phyloP scores from a whole-genome alignment of 352 stramenopile genomes.

The Blastocystis sp. region DNA sequence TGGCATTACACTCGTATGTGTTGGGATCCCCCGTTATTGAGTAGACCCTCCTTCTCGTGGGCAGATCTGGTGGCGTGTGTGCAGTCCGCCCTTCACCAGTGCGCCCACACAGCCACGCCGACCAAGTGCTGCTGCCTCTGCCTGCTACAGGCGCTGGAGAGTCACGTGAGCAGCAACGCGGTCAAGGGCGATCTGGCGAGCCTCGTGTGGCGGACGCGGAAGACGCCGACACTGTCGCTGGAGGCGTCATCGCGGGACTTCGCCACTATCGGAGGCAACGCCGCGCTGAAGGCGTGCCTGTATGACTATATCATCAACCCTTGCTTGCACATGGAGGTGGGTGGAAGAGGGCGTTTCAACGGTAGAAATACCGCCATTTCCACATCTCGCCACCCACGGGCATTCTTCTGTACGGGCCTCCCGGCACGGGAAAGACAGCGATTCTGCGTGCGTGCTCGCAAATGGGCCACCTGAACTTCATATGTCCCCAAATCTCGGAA shows the following conservation, averaged over 20 bases:
- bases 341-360: not conserved
- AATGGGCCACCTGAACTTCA: slow-evolving; percentile 57
- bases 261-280: slow-evolving; percentile 30
- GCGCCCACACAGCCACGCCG: not conserved
- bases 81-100: not conserved
- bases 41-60: slow-evolving; percentile 58
- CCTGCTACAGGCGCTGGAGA: slow-evolving; percentile 24
- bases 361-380: slow-evolving; percentile 18
- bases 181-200: not conserved
- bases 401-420: slow-evolving; percentile 48
- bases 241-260: not conserved
- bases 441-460: slow-evolving; percentile 41
- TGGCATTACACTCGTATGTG: not conserved
- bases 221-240: not conserved
- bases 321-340: slow-evolving; percentile 36
- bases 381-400: slow-evolving; percentile 18
- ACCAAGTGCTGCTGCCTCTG: not conserved
- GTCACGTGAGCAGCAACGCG: slow-evolving; percentile 1
- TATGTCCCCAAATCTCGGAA: slow-evolving; percentile 47
- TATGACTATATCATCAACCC: slow-evolving; percentile 32
- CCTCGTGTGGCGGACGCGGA: too few species aligned
- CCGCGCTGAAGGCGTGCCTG: not conserved
- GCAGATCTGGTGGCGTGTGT: slow-evolving; percentile 18
- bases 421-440: slow-evolving; percentile 46
- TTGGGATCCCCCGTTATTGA: not conserved